Percentiles rank a stretch among this genome's conserved stretches.
Conservation (phyloP, 305 asterid species). For the Plantago lanceolata region DNA sequence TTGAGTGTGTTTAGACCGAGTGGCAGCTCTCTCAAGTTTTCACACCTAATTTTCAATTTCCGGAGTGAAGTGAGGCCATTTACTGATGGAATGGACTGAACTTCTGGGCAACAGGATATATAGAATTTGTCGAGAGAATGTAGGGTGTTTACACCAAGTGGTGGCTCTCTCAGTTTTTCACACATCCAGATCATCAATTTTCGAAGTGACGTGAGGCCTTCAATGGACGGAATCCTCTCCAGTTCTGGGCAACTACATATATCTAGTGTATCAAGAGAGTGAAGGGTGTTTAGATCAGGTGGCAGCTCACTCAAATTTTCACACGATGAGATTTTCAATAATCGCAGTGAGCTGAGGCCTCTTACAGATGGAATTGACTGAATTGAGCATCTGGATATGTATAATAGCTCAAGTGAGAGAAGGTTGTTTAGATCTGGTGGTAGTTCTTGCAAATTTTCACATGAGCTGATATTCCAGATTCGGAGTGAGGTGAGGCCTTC, state of each 20-base stretch:
- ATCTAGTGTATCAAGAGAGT: neutral
- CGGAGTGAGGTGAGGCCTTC: constrained; percentile 13
- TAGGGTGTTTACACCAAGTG: too few species aligned
- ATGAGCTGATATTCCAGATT: neutral
- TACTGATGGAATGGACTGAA: neutral
- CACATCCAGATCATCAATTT: neutral
- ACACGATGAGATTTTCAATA: neutral
- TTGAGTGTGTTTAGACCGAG: neutral
- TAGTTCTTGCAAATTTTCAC: constrained; percentile 6
- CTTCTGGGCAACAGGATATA: neutral
- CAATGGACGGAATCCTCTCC: constrained; percentile 3
- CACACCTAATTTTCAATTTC: neutral
- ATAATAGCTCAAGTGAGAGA: neutral
- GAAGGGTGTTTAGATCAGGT: constrained; percentile 5
- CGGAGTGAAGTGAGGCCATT: too few species aligned
- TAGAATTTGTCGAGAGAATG: neutral
- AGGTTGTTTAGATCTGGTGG: constrained; percentile 7
- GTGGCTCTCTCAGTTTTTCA: too few species aligned
- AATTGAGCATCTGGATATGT: neutral
- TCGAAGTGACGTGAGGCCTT: neutral
- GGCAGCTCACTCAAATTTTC: constrained; percentile 7
- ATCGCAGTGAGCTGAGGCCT: neutral
- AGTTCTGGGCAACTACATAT: neutral
- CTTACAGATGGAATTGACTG: neutral
- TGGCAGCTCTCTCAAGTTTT: neutral